Evolutionary conservation across 495 filamentous ascomycete genomes (phyloP).

Genomic region (Penicillium paradoxum): DNA sequence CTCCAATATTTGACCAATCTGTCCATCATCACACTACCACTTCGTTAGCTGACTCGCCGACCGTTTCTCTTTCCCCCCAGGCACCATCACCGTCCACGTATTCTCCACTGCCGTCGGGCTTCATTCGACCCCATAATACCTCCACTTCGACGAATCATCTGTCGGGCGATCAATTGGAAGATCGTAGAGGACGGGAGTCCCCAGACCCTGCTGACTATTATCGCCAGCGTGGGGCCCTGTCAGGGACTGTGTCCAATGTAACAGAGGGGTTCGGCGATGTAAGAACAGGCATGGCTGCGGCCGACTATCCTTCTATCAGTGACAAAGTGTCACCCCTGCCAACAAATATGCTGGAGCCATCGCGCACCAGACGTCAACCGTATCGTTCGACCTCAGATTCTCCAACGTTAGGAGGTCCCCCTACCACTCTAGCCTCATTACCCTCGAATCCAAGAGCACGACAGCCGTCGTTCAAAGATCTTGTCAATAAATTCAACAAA

Average conservation of each 20-base stretch:
- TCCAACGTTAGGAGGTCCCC: slow-evolving; percentile 18
- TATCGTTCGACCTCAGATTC: slow-evolving; percentile 38
- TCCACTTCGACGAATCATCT: slow-evolving; percentile 23
- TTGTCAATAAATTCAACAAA: slow-evolving; percentile 59
- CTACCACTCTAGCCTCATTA: slow-evolving; percentile 14
- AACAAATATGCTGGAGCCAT: slow-evolving; percentile 21
- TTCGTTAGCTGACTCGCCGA: slow-evolving; percentile 22
- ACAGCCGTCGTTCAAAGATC: slow-evolving; percentile 55
- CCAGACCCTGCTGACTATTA: slow-evolving; percentile 54
- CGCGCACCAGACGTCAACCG: slow-evolving; percentile 22
- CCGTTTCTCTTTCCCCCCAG: slow-evolving; percentile 22
- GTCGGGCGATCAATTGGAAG: slow-evolving; percentile 10
- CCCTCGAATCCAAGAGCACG: slow-evolving; percentile 28
- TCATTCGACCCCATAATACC: slow-evolving; percentile 18
- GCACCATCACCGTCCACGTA: slow-evolving; percentile 26
- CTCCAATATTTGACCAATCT: slow-evolving; percentile 27
- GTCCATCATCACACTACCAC: slow-evolving; percentile 19
- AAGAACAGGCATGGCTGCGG: slow-evolving; percentile 20
- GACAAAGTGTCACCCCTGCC: slow-evolving; percentile 28
- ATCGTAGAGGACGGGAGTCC: slow-evolving; percentile 28
- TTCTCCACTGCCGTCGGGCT: slow-evolving; percentile 19
- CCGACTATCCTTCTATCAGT: slow-evolving; percentile 11
- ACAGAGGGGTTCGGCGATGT: slow-evolving; percentile 24
- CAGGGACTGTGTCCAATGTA: slow-evolving; percentile 21
- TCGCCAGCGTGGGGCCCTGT: slow-evolving; percentile 30